Conservation (phyloP, 2,329 filamentous ascomycete genomes). For the Fusarium citri region DNA sequence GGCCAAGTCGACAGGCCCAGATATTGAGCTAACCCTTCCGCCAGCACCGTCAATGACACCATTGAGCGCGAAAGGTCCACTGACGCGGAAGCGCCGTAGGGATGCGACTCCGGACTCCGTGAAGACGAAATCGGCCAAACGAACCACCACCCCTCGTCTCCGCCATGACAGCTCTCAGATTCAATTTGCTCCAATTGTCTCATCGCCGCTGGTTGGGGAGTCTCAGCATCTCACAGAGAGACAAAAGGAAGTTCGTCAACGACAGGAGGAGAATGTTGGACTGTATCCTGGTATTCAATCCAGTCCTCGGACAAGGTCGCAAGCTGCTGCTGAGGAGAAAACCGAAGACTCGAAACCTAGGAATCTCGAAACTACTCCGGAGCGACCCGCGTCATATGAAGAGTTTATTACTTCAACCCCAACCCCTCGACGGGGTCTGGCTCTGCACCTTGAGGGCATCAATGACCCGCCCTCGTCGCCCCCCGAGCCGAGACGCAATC, state of each 20-base stretch:
- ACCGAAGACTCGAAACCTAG: constrained; percentile 29
- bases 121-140: constrained; percentile 43
- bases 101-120: constrained; percentile 46
- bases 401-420: constrained; percentile 70
- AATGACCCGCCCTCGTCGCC: constrained; percentile 70
- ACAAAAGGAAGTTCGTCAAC: constrained; percentile 80
- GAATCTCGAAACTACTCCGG: constrained; percentile 59
- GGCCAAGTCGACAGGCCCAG: constrained; percentile 46
- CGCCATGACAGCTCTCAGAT: constrained; percentile 87
- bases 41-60: constrained; percentile 31
- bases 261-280: constrained; percentile 73
- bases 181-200: constrained; percentile 76
- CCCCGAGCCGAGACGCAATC: constrained; percentile 65
- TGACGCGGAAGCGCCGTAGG: constrained; percentile 46
- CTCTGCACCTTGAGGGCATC: constrained; percentile 61
- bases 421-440: constrained; percentile 68
- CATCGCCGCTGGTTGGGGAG: constrained; percentile 63
- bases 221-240: constrained; percentile 82
- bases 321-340: constrained; percentile 32
- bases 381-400: constrained; percentile 57
- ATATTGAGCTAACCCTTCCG: constrained; percentile 28
- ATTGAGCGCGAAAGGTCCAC: constrained; percentile 36
- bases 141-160: constrained; percentile 61
- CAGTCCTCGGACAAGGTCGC: constrained; percentile 52
- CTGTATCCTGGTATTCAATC: constrained; percentile 77